Conservation (phyloP, 2,329 filamentous ascomycete genomes). For the Thelonectria olida region DNA sequence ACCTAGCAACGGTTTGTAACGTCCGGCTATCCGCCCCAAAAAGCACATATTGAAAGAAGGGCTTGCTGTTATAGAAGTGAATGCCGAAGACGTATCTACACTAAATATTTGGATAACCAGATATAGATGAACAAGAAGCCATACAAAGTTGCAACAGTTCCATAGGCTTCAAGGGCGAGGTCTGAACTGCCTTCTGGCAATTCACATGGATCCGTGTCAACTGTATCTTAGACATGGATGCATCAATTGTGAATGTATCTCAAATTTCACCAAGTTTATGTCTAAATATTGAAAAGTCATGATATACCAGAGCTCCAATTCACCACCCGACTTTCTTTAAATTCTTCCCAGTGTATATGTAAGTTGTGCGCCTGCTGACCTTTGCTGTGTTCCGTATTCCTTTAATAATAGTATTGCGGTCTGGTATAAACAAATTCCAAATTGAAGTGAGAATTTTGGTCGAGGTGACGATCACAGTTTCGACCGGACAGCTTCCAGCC, state of each 20-base stretch:
- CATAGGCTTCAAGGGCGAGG: no score
- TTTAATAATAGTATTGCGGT: background rate
- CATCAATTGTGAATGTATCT: no score
- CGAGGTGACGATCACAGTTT: conserved; percentile 65
- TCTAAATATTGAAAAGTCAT: no score
- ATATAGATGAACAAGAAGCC: no score
- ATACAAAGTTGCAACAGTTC: no score
- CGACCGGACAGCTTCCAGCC: conserved; percentile 89
- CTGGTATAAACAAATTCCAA: conserved; percentile 1
- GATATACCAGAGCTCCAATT: conserved; percentile 8
- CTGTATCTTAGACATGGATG: no score
- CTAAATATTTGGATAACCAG: no score
- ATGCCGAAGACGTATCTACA: background rate
- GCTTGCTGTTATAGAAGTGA: no score
- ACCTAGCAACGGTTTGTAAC: background rate
- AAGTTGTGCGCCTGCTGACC: conserved; percentile 4
- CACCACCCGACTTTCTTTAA: background rate
- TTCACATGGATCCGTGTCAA: no score
- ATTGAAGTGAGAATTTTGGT: background rate
- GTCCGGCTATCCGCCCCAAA: background rate
- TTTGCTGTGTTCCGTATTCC: conserved; percentile 8
- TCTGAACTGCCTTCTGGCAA: no score
- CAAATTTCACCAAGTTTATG: no score
- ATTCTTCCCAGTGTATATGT: conserved; percentile 14
- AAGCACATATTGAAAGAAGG: no score